These are phyloP conservation scores for Stephanodiscus minutulus DNA, from an alignment of 108 stramenopile species.

Conservation along the genomic window DNA sequence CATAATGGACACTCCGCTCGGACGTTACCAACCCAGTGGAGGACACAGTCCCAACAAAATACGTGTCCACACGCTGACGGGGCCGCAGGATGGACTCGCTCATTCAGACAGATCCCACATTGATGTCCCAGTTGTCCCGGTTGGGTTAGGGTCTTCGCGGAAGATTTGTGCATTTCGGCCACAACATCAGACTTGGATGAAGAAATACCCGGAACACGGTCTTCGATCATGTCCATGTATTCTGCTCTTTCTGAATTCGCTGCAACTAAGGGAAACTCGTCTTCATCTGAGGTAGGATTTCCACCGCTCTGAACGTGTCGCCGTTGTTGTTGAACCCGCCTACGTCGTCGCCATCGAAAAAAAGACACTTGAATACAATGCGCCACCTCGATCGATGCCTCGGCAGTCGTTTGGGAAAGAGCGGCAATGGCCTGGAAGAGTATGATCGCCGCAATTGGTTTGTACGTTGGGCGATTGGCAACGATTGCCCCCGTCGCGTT, in stretches of 20 bases:
- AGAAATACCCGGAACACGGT: conserved; percentile 40
- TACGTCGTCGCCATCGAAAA: conserved; percentile 37
- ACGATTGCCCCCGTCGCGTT: conserved; percentile 22
- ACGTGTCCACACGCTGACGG: conserved; percentile 44
- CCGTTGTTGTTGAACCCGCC: conserved; percentile 12
- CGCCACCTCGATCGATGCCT: conserved; percentile 37
- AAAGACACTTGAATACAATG: conserved; percentile 32
- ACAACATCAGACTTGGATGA: conserved; percentile 15
- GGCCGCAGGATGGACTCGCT: conserved; percentile 41
- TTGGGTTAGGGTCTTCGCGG: neutral
- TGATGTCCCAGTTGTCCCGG: conserved; percentile 16
- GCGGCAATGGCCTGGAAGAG: conserved; percentile 36
- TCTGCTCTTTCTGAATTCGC: conserved; percentile 31
- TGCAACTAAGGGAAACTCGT: neutral
- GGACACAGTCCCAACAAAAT: conserved; percentile 47
- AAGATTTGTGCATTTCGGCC: conserved; percentile 3
- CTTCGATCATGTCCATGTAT: conserved; percentile 42
- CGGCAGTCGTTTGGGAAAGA: conserved; percentile 21
- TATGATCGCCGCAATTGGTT: conserved; percentile 40
- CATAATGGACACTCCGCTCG: conserved; percentile 46
- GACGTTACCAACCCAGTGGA: conserved; percentile 48
- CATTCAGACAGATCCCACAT: conserved; percentile 47
- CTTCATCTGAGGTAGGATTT: neutral
- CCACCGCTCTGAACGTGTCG: neutral
- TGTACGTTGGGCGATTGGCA: conserved; percentile 50